Percentiles rank a stretch among this genome's conserved stretches.
Conservation (phyloP, 306 rosid species). For the Malus sylvestris region DNA sequence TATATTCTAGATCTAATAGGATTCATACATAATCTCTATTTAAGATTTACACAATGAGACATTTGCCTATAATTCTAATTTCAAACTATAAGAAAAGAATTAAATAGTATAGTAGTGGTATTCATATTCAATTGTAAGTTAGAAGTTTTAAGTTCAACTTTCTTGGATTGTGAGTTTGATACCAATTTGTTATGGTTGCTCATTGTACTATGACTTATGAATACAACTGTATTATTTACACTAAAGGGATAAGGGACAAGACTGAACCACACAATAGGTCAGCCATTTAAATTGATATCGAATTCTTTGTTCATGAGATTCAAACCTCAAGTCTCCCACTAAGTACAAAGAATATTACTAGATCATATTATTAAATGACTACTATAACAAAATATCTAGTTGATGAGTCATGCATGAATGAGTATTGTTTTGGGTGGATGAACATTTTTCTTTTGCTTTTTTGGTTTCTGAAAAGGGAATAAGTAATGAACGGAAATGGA, state of each 20-base stretch:
- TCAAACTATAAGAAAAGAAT: no score
- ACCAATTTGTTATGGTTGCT: background rate
- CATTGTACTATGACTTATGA: background rate
- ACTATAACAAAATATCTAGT: background rate
- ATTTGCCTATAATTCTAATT: no score
- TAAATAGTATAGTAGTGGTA: no score
- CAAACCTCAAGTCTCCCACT: accelerated
- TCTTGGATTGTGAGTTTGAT: no score
- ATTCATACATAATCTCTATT: no score
- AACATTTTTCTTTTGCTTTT: background rate
- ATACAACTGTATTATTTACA: background rate
- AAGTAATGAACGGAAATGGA: background rate
- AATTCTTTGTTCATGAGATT: no score
- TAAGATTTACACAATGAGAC: no score
- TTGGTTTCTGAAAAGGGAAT: background rate
- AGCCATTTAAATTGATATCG: no score
- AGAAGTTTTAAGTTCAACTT: no score
- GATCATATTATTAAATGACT: accelerated
- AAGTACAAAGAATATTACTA: no score
- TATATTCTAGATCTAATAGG: no score
- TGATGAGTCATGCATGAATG: background rate
- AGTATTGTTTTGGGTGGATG: background rate
- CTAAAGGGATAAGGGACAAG: background rate
- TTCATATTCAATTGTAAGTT: no score
- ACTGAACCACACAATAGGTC: background rate